Conservation (phyloP, 176 grass and related monocot genomes). For the barley (Hordeum vulgare) region DNA sequence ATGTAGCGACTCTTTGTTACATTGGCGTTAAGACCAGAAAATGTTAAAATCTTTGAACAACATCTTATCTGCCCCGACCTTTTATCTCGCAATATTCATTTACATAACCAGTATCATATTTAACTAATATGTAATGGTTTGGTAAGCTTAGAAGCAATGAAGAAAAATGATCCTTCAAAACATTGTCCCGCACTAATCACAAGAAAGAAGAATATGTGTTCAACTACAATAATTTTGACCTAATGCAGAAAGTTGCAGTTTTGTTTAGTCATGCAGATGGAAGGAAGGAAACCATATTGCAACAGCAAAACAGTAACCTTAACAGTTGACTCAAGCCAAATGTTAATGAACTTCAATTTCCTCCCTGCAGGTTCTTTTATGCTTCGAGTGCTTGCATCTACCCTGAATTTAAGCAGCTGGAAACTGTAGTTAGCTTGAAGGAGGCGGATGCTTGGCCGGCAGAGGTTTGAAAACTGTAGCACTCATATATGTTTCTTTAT, state of each 20-base stretch:
- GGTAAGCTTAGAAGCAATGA: background rate
- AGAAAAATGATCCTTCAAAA: background rate
- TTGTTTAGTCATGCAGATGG: background rate
- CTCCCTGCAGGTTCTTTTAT: constrained; percentile 49
- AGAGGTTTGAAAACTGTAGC: constrained; percentile 42
- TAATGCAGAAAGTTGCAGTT: background rate
- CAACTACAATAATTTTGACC: background rate
- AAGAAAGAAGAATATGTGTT: background rate
- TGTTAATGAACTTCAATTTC: background rate
- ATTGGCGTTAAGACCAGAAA: background rate
- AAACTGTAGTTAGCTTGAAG: constrained; percentile 62
- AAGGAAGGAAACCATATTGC: background rate
- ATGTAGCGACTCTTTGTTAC: background rate
- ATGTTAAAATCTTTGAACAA: background rate
- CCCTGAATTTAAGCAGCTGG: constrained; percentile 75
- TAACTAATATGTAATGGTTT: background rate
- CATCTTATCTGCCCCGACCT: background rate
- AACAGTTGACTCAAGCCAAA: background rate
- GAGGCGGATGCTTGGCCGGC: constrained; percentile 72
- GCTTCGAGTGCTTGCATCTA: constrained; percentile 70
- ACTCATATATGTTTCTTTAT: constrained; percentile 11
- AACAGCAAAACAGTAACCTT: background rate
- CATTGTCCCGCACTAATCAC: background rate
- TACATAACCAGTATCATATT: background rate
- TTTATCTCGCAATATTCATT: background rate